A percentile compares a stretch with the other conserved stretches of the same genome.
These are phyloP conservation scores for Pezicula carpinea DNA, from an alignment of 2,329 filamentous ascomycete genomes.

Conservation along the genomic window DNA sequence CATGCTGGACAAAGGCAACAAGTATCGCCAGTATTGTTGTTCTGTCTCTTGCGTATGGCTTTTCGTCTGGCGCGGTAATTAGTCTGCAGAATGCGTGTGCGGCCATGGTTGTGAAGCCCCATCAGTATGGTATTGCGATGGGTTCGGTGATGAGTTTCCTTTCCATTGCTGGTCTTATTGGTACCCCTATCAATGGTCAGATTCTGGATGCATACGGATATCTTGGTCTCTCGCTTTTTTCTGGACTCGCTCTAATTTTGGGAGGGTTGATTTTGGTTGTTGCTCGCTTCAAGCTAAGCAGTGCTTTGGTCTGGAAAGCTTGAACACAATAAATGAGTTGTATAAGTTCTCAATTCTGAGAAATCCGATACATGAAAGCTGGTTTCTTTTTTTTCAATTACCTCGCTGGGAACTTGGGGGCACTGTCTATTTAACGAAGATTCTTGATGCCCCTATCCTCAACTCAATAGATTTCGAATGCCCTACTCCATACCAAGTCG, in stretches of 20 bases:
- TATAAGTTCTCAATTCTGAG: neutral
- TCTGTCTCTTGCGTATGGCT: conserved; percentile 15
- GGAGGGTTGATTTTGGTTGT: conserved; percentile 12
- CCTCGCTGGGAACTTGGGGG: too few species aligned
- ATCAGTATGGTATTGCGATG: conserved; percentile 18
- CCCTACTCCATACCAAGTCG: too few species aligned
- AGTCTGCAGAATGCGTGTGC: conserved; percentile 20
- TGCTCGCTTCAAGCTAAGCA: conserved; percentile 12
- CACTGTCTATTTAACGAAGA: too few species aligned
- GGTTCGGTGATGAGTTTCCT: conserved; percentile 16
- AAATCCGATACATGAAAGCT: too few species aligned
- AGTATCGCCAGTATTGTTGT: conserved; percentile 11
- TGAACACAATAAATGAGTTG: conserved; percentile 5
- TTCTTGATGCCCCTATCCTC: too few species aligned
- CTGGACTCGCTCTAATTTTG: conserved; percentile 16
- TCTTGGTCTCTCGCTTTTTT: conserved; percentile 19
- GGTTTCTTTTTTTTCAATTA: too few species aligned
- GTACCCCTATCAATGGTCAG: conserved; percentile 19
- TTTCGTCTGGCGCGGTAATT: conserved; percentile 17
- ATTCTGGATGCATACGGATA: conserved; percentile 14
- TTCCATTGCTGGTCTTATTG: conserved; percentile 16
- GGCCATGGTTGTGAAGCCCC: conserved; percentile 10
- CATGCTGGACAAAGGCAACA: conserved; percentile 16
- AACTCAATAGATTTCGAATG: too few species aligned
- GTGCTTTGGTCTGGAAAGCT: conserved; percentile 11